A percentile compares a stretch with the other conserved stretches of the same genome.
Evolutionary conservation across 2,329 filamentous ascomycete genomes (phyloP).

Genomic region (Madurella mycetomatis): DNA sequence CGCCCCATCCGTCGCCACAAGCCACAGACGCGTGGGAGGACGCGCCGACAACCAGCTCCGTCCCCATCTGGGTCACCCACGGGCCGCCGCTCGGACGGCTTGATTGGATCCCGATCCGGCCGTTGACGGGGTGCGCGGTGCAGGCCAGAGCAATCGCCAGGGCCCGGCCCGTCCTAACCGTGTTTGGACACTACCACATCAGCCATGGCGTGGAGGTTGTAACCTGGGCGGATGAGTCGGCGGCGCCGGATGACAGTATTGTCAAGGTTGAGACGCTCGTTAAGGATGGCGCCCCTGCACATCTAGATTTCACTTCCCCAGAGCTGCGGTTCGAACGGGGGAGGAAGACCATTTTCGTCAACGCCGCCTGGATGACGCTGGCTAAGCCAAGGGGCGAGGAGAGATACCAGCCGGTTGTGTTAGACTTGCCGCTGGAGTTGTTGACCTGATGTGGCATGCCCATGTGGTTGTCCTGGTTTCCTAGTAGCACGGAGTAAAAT

Average conservation of each 20-base stretch:
- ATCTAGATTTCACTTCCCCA: not conserved
- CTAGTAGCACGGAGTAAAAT: no score
- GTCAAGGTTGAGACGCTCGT: not conserved
- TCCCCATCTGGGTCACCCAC: not conserved
- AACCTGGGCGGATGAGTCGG: not conserved
- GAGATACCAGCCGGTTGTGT: not conserved
- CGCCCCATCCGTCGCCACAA: not conserved
- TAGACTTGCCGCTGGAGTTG: not conserved
- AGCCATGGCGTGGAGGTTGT: not conserved
- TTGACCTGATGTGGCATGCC: not conserved
- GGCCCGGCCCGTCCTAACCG: not conserved
- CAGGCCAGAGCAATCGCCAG: not conserved
- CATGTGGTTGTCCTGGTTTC: no score
- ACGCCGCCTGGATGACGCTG: not conserved
- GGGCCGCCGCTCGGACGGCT: not conserved
- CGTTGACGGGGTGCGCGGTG: not conserved
- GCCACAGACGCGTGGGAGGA: not conserved
- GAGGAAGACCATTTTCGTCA: not conserved
- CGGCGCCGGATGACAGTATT: not conserved
- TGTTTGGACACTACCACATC: not conserved
- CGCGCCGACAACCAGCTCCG: not conserved
- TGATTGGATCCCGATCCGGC: not conserved
- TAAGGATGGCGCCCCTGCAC: not conserved
- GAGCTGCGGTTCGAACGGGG: not conserved
- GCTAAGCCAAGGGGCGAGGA: not conserved